Conservation (phyloP, 2,329 filamentous ascomycete species). For the Aulographum hederae region DNA sequence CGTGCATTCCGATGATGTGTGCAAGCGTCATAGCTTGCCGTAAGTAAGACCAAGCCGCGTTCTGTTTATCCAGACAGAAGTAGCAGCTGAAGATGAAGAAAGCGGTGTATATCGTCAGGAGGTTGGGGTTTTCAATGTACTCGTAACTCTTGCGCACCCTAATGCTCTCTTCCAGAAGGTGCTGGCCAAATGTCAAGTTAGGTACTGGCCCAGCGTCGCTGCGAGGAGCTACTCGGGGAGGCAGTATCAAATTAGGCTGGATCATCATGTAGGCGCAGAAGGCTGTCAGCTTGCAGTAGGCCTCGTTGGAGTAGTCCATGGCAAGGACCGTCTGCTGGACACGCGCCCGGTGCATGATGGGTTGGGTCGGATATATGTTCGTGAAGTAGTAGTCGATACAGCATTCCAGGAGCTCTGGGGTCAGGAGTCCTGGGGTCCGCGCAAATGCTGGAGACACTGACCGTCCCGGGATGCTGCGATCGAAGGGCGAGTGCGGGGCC, state of each 20-base stretch:
- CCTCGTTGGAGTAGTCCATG: conserved; percentile 33
- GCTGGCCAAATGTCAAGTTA: conserved; percentile 28
- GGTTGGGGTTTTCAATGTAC: conserved; percentile 36
- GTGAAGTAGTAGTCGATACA: conserved; percentile 44
- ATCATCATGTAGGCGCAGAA: conserved; percentile 32
- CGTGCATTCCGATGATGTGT: conserved; percentile 38
- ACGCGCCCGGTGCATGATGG: conserved; percentile 33
- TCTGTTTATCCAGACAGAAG: conserved; percentile 42
- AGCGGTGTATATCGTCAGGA: conserved; percentile 40
- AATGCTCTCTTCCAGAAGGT: conserved; percentile 40
- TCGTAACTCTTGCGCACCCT: conserved; percentile 37
- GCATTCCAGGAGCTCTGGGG: conserved; percentile 28
- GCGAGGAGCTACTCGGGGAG: conserved; percentile 27
- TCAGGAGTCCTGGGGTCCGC: conserved; percentile 29
- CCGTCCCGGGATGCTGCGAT: conserved; percentile 9
- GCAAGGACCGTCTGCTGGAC: conserved; percentile 32
- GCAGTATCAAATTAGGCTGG: conserved; percentile 26
- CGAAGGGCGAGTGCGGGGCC: conserved; percentile 19
- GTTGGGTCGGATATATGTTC: conserved; percentile 46
- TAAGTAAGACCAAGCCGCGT: conserved; percentile 44
- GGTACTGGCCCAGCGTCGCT: conserved; percentile 27
- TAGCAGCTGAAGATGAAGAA: conserved; percentile 43
- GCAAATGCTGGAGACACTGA: conserved; percentile 20
- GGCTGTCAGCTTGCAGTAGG: conserved; percentile 37
- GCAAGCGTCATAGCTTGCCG: conserved; percentile 42